phyloP scores from a whole-genome alignment of 805 yeast genomes.

The Lipomyces yamanashiensis region DNA sequence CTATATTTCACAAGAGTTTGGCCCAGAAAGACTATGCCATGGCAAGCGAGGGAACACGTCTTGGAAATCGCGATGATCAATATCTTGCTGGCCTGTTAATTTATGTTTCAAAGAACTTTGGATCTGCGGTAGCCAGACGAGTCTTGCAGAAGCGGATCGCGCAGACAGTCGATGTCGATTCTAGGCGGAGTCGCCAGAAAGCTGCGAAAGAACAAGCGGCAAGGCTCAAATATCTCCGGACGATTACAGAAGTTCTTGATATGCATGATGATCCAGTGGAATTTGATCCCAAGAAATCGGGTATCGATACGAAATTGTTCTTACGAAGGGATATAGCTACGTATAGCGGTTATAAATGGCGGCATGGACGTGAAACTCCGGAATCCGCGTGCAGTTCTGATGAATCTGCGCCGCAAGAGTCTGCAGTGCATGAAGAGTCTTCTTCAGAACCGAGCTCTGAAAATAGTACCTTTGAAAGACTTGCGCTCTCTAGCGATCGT shows the following conservation, averaged over 20 bases:
- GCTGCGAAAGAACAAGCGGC: neutral
- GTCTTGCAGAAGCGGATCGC: constrained; percentile 10
- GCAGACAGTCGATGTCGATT: neutral
- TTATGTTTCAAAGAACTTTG: constrained; percentile 12
- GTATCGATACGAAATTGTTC: neutral
- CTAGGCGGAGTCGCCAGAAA: neutral
- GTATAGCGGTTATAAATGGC: neutral
- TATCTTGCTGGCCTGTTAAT: constrained; percentile 14
- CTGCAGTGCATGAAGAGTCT: too few relatives aligned
- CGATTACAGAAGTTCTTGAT: neutral
- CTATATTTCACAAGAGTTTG: constrained; percentile 12
- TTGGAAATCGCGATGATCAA: neutral
- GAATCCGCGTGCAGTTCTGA: neutral
- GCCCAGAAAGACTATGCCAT: neutral
- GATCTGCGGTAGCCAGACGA: constrained; percentile 19
- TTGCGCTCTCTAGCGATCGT: neutral
- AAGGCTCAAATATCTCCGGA: neutral
- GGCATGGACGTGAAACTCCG: neutral
- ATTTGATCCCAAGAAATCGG: neutral
- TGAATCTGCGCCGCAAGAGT: too few relatives aligned
- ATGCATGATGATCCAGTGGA: neutral
- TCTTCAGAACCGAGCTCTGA: neutral
- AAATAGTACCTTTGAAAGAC: neutral
- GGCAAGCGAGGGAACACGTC: constrained; percentile 2
- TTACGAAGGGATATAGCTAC: neutral